phyloP scores from a whole-genome alignment of 208 protist species.

The Trypanosoma mega region DNA sequence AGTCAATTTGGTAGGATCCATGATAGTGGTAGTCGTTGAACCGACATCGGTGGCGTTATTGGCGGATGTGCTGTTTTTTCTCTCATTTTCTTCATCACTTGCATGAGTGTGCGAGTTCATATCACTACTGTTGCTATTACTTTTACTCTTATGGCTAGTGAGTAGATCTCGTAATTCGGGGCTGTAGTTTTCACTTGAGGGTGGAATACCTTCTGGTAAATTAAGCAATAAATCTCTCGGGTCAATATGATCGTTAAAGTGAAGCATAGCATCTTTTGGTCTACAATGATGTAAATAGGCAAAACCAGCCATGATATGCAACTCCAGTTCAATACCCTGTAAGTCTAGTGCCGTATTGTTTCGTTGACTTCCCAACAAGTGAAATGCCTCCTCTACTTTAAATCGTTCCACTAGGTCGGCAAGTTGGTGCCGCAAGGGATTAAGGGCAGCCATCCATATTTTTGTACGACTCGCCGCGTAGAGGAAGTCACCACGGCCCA shows the following conservation, averaged over 20 bases:
- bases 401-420: conserved; percentile 47
- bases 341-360: conserved; percentile 26
- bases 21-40: too few species aligned
- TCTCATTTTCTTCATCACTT: too few species aligned
- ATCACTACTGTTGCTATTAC: too few species aligned
- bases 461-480: conserved; percentile 48
- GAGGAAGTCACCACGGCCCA: conserved; percentile 41
- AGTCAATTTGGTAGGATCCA: too few species aligned
- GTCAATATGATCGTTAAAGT: conserved; percentile 63
- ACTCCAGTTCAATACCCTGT: conserved; percentile 45
- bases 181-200: conserved; percentile 28
- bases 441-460: conserved; percentile 63
- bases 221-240: conserved; percentile 62
- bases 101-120: too few species aligned
- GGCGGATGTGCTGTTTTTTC: too few species aligned
- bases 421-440: conserved; percentile 58
- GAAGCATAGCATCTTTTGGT: conserved; percentile 43
- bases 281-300: conserved; percentile 47
- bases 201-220: conserved; percentile 67
- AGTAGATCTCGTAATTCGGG: conserved; percentile 21
- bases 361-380: conserved; percentile 50
- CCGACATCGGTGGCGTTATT: too few species aligned
- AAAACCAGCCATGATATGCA: conserved; percentile 75
- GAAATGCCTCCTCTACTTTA: conserved; percentile 61
- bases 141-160: not conserved